These are phyloP conservation scores for Auxenochlorella pyrenoidosa DNA, from an alignment of 139 green algal species.

Conservation along the genomic window DNA sequence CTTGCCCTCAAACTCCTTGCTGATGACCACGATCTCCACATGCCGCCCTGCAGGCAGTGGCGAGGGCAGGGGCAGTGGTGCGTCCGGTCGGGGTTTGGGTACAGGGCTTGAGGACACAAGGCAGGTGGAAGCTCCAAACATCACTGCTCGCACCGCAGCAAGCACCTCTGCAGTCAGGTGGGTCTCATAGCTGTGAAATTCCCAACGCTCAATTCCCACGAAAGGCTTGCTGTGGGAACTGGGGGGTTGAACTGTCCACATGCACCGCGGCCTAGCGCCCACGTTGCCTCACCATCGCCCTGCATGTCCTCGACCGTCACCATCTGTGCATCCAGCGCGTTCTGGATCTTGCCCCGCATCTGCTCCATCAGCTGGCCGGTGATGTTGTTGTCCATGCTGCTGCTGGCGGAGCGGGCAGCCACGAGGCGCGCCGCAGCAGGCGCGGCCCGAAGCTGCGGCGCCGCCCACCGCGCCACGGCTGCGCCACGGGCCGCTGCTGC, in stretches of 20 bases:
- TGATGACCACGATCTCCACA: slow-evolving; percentile 84
- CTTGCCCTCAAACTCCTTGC: slow-evolving; percentile 79
- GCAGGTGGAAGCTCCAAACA: too few species aligned
- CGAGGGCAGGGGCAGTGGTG: neutral
- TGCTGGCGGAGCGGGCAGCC: neutral
- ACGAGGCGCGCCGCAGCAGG: neutral
- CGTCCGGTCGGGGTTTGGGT: neutral
- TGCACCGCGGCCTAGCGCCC: too few species aligned
- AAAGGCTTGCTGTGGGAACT: too few species aligned
- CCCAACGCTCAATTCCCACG: too few species aligned
- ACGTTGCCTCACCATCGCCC: neutral
- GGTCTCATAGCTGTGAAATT: too few species aligned
- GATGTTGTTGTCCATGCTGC: slow-evolving; percentile 39
- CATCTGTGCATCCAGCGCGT: slow-evolving; percentile 59
- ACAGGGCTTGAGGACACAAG: too few species aligned
- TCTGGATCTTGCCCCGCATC: slow-evolving; percentile 51
- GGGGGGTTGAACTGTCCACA: too few species aligned
- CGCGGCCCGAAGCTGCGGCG: neutral
- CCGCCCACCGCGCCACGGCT: neutral
- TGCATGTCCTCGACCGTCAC: slow-evolving; percentile 73
- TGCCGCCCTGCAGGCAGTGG: slow-evolving; percentile 68
- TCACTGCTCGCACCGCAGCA: too few species aligned
- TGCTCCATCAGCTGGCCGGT: slow-evolving; percentile 35
- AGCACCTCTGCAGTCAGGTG: too few species aligned
- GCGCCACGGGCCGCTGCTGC: neutral